phyloP scores from a whole-genome alignment of 1,284 basidiomycete species.

The Malassezia japonica region DNA sequence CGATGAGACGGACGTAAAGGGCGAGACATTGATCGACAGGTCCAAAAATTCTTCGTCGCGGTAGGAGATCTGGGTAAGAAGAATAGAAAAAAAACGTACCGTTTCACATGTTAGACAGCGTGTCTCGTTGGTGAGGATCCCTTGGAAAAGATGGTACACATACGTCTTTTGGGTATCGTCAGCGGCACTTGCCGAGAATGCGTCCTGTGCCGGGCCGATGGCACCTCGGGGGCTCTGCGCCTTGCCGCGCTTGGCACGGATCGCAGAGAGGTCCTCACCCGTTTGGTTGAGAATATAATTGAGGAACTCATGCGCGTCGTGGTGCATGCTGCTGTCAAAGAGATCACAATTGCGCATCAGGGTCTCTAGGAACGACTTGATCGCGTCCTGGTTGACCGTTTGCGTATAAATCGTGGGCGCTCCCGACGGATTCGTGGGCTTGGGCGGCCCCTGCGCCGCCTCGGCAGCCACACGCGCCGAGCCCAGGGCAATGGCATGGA shows the following conservation, averaged over 20 bases:
- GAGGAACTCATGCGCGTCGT: constrained; percentile 94
- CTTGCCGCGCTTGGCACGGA: constrained; percentile 3
- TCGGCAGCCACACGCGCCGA: not conserved
- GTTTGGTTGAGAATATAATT: constrained; percentile 88
- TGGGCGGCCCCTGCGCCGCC: not conserved
- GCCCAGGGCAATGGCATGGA: constrained; percentile 8
- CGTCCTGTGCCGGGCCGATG: not conserved
- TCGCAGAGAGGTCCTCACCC: constrained; percentile 76
- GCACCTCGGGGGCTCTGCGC: no score
- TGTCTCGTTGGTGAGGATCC: constrained; percentile 87
- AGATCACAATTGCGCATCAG: constrained; percentile 37
- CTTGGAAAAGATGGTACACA: constrained; percentile 85
- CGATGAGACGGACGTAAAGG: constrained; percentile 87
- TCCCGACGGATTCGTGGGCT: not conserved
- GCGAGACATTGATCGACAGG: constrained; percentile 93
- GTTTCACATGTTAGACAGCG: constrained; percentile 86
- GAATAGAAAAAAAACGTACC: constrained; percentile 9
- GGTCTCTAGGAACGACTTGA: constrained; percentile 31
- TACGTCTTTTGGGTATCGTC: constrained; percentile 56
- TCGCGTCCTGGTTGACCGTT: constrained; percentile 2
- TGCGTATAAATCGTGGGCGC: not conserved
- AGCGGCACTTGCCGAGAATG: not conserved
- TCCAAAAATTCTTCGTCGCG: constrained; percentile 94
- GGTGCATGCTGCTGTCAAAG: constrained; percentile 50
- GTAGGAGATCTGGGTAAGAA: constrained; percentile 63